A percentile compares a stretch with the other conserved stretches of the same genome.
Conservation (phyloP, 495 filamentous ascomycete species). For the Podospora pseudoanserina region DNA sequence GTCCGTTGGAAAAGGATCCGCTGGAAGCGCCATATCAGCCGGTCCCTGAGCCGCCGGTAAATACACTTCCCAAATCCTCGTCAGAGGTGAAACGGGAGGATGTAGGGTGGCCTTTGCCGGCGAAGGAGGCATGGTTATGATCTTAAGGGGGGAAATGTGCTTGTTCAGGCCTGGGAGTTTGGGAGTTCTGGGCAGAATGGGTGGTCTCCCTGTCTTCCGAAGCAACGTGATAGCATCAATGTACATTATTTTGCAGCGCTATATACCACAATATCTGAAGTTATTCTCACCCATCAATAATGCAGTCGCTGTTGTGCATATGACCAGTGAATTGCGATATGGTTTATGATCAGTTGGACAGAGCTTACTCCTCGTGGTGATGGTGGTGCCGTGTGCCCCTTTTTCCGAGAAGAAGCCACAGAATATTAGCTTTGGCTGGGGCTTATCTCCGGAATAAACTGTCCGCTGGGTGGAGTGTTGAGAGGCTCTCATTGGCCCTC, state of each 20-base stretch:
- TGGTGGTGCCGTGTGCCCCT: too few species aligned
- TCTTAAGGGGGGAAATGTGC: background rate
- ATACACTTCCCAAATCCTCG: background rate
- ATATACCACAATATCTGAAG: too few species aligned
- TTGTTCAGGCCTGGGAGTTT: background rate
- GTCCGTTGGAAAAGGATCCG: slow-evolving; percentile 9
- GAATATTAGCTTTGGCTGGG: background rate
- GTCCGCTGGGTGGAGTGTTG: background rate
- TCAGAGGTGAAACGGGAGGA: slow-evolving; percentile 7
- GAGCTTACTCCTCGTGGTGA: too few species aligned
- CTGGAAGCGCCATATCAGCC: background rate
- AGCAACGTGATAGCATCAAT: too few species aligned
- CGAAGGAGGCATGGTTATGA: background rate
- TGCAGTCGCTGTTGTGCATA: too few species aligned
- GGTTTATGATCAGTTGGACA: too few species aligned
- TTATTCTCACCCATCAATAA: too few species aligned
- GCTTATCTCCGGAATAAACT: background rate
- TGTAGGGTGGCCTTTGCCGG: slow-evolving; percentile 15
- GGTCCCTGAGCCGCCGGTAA: background rate
- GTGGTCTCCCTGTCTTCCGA: too few species aligned
- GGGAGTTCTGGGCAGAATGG: background rate
- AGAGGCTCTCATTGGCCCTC: background rate
- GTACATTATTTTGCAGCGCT: too few species aligned
- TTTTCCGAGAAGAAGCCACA: background rate
- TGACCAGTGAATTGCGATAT: too few species aligned